phyloP scores from a whole-genome alignment of 2,329 filamentous ascomycete genomes.

The Venturia asperata region DNA sequence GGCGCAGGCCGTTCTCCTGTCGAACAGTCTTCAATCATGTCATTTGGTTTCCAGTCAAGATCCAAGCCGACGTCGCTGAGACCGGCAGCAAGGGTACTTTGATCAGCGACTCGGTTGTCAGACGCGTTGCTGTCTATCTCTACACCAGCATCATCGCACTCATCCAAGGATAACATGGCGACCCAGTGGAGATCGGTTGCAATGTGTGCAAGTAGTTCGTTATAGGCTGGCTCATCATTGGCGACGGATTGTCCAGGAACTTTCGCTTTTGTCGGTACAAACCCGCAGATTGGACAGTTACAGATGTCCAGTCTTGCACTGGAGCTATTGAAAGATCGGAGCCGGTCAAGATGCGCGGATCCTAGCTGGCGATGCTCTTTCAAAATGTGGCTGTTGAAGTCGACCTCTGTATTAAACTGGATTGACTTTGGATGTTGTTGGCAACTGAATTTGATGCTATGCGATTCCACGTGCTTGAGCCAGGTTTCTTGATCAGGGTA shows the following conservation, averaged over 20 bases:
- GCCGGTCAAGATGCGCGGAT: conserved; percentile 16
- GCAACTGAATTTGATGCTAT: conserved; percentile 11
- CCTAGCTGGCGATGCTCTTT: conserved; percentile 8
- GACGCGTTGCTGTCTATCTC: neutral
- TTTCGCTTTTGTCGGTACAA: neutral
- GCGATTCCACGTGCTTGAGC: conserved; percentile 18
- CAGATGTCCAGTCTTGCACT: conserved; percentile 12
- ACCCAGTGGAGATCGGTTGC: neutral
- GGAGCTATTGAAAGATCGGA: conserved; percentile 8
- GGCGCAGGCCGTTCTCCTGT: neutral
- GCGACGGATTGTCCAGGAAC: neutral
- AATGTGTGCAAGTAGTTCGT: neutral
- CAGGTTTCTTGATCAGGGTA: conserved; percentile 16
- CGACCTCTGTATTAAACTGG: conserved; percentile 19
- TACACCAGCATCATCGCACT: conserved; percentile 3
- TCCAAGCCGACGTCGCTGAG: neutral
- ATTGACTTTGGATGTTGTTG: conserved; percentile 1
- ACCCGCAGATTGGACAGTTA: conserved; percentile 17
- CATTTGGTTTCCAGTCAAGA: neutral
- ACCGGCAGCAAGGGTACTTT: neutral
- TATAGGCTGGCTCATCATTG: neutral
- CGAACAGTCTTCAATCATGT: neutral
- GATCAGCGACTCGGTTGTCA: neutral
- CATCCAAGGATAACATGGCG: neutral
- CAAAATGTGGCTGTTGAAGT: conserved; percentile 20